Evolutionary conservation across 495 filamentous ascomycete genomes (phyloP).

Genomic region (Daldinia bambusicola): DNA sequence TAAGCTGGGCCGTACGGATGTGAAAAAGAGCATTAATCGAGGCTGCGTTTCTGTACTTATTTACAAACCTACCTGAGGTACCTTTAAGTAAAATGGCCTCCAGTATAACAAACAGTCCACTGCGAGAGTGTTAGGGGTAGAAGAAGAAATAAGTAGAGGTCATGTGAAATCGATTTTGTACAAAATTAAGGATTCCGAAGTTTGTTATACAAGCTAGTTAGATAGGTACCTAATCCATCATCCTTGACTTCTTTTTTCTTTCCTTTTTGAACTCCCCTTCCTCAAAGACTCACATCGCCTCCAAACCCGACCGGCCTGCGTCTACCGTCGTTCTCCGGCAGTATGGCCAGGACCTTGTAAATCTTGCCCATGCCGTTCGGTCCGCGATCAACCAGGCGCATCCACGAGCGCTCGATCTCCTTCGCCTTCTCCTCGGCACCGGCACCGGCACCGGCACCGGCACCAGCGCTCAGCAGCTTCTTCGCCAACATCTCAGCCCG

Average conservation of each 20-base stretch:
- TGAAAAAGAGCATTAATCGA: constrained; percentile 21
- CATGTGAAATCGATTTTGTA: constrained; percentile 7
- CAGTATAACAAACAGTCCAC: not conserved
- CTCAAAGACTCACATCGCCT: constrained; percentile 65
- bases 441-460: too few species aligned
- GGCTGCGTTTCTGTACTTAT: constrained; percentile 2
- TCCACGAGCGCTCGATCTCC: constrained; percentile 77
- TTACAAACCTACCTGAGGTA: too few species aligned
- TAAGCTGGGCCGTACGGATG: constrained; percentile 14
- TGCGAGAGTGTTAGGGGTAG: not conserved
- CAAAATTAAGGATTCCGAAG: not conserved
- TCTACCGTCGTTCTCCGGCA: constrained; percentile 79
- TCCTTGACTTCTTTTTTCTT: not conserved
- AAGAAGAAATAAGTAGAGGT: not conserved
- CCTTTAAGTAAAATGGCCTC: too few species aligned
- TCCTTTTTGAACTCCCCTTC: too few species aligned
- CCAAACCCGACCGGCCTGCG: constrained; percentile 92
- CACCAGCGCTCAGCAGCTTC: too few species aligned
- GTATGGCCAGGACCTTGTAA: constrained; percentile 91
- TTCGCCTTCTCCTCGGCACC: constrained; percentile 62
- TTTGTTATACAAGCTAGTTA: constrained; percentile 15
- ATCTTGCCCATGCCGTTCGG: constrained; percentile 89
- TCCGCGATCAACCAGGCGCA: constrained; percentile 79
- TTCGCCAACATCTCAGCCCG: constrained; percentile 74
- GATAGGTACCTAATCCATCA: too few species aligned